phyloP scores from a whole-genome alignment of 768 basidiomycete genomes.

The Kwoniella shandongensis region DNA sequence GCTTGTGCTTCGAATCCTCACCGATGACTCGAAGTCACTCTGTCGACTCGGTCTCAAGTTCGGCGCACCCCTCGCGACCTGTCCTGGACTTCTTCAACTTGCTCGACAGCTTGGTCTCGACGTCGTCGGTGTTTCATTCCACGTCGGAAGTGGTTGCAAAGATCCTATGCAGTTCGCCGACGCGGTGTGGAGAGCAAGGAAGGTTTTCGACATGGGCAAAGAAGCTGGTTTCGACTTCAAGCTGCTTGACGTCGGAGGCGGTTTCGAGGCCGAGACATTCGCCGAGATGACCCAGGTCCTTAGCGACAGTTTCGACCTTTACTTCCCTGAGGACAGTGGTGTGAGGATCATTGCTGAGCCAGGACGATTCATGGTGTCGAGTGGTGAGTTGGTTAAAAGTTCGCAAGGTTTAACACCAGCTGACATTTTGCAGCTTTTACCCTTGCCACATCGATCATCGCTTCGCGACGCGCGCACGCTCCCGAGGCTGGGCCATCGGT shows the following conservation, averaged over 20 bases:
- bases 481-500: conserved; percentile 48
- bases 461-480: conserved; percentile 61
- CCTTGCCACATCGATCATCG: conserved; percentile 90
- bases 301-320: conserved; percentile 66
- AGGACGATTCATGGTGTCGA: conserved; percentile 86
- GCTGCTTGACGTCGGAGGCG: conserved; percentile 91
- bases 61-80: conserved; percentile 80
- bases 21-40: conserved; percentile 94
- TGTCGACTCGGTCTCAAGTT: conserved; percentile 95
- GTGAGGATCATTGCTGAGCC: conserved; percentile 92
- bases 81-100: conserved; percentile 73
- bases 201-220: conserved; percentile 82
- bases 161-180: conserved; percentile 87
- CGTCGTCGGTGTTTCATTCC: conserved; percentile 94
- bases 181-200: conserved; percentile 76
- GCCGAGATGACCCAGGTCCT: conserved; percentile 74
- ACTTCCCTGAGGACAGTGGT: conserved; percentile 67
- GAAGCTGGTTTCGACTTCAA: conserved; percentile 77
- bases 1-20: conserved; percentile 88
- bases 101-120: conserved; percentile 76
- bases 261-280: conserved; percentile 87
- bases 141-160: conserved; percentile 95
- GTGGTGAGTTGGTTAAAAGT: conserved; percentile 22
- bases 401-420: neutral
- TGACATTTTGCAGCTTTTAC: conserved; percentile 67